A percentile compares a stretch with the other conserved stretches of the same genome.
Evolutionary conservation across 2,329 filamentous ascomycete species (phyloP).

Genomic region (Aspergillus piperis): DNA sequence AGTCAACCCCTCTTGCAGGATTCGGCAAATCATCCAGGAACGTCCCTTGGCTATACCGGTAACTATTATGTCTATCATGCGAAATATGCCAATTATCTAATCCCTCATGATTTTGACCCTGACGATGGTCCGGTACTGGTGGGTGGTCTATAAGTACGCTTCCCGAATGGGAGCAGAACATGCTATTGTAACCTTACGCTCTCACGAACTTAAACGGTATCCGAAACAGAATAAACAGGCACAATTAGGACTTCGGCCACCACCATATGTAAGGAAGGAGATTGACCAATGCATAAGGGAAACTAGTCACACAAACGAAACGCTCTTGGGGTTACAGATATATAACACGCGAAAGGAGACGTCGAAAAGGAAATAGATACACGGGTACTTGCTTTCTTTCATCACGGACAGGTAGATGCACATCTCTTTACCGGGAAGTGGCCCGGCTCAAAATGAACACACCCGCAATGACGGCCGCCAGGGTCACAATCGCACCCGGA

Average conservation of each 20-base stretch:
- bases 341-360: conserved; percentile 11
- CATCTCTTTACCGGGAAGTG: conserved; percentile 44
- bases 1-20: not conserved
- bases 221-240: conserved; percentile 26
- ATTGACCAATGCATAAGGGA: conserved; percentile 9
- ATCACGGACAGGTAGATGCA: not conserved
- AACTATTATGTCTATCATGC: not conserved
- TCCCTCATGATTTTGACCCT: not conserved
- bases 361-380: conserved; percentile 12
- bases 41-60: not conserved
- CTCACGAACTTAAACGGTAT: conserved; percentile 29
- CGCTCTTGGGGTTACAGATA: conserved; percentile 17
- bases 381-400: conserved; percentile 7
- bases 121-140: not conserved
- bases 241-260: conserved; percentile 22
- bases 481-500: conserved; percentile 90
- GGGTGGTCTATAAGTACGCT: not conserved
- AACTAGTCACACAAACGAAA: not conserved
- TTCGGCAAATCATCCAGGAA: not conserved
- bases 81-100: not conserved
- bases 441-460: conserved; percentile 85
- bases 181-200: conserved; percentile 15
- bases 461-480: conserved; percentile 89
- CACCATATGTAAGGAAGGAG: conserved; percentile 15
- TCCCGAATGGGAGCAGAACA: conserved; percentile 3